These are phyloP conservation scores for Prototheca wickerhamii DNA, from an alignment of 163 green algal species.

Conservation along the genomic window DNA sequence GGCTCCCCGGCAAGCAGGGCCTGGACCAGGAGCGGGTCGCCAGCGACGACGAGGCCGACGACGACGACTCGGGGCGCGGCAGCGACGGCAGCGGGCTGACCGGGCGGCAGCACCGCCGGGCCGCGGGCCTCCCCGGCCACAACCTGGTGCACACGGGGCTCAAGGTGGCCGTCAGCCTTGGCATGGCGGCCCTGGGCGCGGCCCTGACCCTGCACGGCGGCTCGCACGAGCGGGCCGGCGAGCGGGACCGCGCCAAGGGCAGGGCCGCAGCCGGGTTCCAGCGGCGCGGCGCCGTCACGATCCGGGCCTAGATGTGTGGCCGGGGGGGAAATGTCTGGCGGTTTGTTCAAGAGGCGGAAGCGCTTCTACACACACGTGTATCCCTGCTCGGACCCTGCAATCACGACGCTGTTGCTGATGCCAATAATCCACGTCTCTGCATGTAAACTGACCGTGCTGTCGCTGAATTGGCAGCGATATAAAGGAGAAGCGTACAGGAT, in stretches of 20 bases:
- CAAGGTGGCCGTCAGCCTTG: conserved; percentile 2
- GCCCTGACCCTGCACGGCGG: conserved; percentile 2
- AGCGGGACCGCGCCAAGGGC: not conserved
- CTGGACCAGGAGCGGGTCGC: not conserved
- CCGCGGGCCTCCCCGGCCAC: not conserved
- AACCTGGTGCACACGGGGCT: not conserved
- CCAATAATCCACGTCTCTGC: too few species aligned
- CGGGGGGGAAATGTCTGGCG: too few species aligned
- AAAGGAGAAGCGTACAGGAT: too few species aligned
- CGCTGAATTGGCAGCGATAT: too few species aligned
- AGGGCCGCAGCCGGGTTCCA: not conserved
- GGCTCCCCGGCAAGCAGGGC: not conserved
- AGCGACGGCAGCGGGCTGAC: not conserved
- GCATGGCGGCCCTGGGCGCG: conserved; percentile 2
- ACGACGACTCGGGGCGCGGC: not conserved
- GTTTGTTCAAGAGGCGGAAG: too few species aligned
- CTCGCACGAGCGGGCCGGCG: not conserved
- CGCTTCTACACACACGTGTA: too few species aligned
- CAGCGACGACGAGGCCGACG: not conserved
- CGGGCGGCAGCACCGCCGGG: not conserved
- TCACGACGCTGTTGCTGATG: too few species aligned
- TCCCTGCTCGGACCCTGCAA: too few species aligned
- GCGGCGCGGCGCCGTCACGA: not conserved
- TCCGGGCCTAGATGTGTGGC: not conserved
- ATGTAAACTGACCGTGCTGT: too few species aligned